Evolutionary conservation across 306 rosid genomes (phyloP).

Genomic region (Prunus persica): Prunus_persica_NCBIv2 NC_034016.1:20283501-20284000

Average conservation of each 20-base stretch:
- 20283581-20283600: not conserved
- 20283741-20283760: slow-evolving; percentile 46
- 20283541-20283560: slow-evolving; percentile 4
- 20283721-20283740: slow-evolving; percentile 27
- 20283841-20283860: slow-evolving; percentile 56
- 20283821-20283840: slow-evolving; percentile 30
- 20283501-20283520: slow-evolving; percentile 55
- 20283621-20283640: not conserved
- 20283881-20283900: slow-evolving; percentile 58
- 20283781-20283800: slow-evolving; percentile 46
- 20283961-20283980: slow-evolving; percentile 24
- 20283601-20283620: not conserved
- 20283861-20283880: slow-evolving; percentile 61
- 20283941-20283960: slow-evolving; percentile 34
- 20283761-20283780: slow-evolving; percentile 50
- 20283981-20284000: slow-evolving; percentile 35
- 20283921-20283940: slow-evolving; percentile 52
- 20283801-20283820: slow-evolving; percentile 25
- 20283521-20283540: slow-evolving; percentile 24
- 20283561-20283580: slow-evolving; percentile 10
- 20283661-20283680: not conserved
- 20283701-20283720: slow-evolving; percentile 68
- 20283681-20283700: slow-evolving; percentile 36
- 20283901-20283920: slow-evolving; percentile 68
- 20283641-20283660: not conserved